phyloP scores from a whole-genome alignment of 805 yeast species.

The Barnettozyma siamensis region DNA sequence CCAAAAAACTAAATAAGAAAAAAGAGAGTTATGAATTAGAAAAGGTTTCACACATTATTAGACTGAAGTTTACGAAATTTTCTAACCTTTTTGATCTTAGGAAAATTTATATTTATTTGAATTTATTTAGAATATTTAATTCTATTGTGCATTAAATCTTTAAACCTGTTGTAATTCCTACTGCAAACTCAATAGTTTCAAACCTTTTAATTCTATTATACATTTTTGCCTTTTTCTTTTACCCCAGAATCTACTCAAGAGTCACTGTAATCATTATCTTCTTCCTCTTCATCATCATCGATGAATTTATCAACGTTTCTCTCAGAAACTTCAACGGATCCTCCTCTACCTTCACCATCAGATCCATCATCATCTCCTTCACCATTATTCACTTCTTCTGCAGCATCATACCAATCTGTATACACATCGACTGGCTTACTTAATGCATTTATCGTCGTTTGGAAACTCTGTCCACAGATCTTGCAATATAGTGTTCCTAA shows the following conservation, averaged over 20 bases:
- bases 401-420: conserved; percentile 98
- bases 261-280: conserved; percentile 24
- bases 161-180: background rate
- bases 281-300: conserved; percentile 24
- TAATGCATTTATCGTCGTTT: conserved; percentile 68
- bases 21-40: no score
- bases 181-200: no score
- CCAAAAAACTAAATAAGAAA: background rate
- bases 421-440: conserved; percentile 93
- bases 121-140: conserved; percentile 11
- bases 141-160: conserved; percentile 11
- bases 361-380: conserved; percentile 30
- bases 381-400: conserved; percentile 52
- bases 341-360: conserved; percentile 25
- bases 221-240: no score
- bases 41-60: no score
- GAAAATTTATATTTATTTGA: conserved; percentile 6
- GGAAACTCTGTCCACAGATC: conserved; percentile 91
- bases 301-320: conserved; percentile 17
- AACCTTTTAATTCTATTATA: background rate
- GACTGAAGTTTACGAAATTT: no score
- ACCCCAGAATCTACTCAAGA: no score
- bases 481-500: conserved; percentile 85
- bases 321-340: conserved; percentile 10
- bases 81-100: no score